Evolutionary conservation across 495 filamentous ascomycete species (phyloP), one percentile per base, ranked within the genome.

Genomic region (Letharia columbiana): DNA sequence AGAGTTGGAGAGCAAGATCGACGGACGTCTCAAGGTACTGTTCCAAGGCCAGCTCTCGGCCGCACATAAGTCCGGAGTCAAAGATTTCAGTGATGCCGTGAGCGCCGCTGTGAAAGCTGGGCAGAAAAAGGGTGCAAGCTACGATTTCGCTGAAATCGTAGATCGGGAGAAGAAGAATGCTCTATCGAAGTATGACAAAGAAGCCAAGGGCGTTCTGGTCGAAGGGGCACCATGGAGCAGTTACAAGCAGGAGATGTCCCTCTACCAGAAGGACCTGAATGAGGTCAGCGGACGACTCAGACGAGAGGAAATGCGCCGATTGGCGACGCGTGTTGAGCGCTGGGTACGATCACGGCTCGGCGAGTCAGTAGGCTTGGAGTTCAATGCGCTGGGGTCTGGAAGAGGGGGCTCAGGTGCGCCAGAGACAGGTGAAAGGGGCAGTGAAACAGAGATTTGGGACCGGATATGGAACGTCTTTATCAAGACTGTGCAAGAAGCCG

Each of bases 91-190:
- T 70, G 90, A 96, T 15, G 89, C 91, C 0, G 94, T 98, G 58
- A 84, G 81, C 47, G 82, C 84, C 5, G 80, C 85, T n/a, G 94
- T 96, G 58, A 96, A 96, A 73, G 79, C 84, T 2, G 92, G 92
- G 0, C 93, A 97, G 75, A 96, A 96, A 80, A 90, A 91, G 64
- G 91, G 90, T 28, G 86, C 84, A 17, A 81, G 79, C 61, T 97
- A 98, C 72, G 94, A 98, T 73, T 98, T 98, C 75, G 91, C 92
- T 40, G 89, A 91, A 69, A 97, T 97, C 63, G 95, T 98, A 4
- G 86, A 88, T 40, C 79, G 85, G 59, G 90, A 96, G 75, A 93
- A 91, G 72, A 82, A 83, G 64, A 83, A 82, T 71, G 87, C 90
- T 12, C 72, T 96, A 33, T 83, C 87, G 40, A 82, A 81, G 45